Conservation (phyloP, 1,139 yeast genomes). For the Yamadazyma dushanensis region DNA sequence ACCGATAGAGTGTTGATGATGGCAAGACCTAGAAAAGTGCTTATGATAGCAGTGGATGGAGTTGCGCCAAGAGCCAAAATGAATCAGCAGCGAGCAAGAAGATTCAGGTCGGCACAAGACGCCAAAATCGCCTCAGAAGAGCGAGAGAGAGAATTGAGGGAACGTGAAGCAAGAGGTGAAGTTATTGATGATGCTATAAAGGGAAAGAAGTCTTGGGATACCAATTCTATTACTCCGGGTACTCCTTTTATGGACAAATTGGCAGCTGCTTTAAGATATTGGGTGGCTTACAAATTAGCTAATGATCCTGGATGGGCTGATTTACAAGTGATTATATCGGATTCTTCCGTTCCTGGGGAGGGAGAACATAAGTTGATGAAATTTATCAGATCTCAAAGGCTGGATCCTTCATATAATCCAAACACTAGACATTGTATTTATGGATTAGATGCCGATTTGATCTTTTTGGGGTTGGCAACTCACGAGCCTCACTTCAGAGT, state of each 20-base stretch:
- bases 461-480: slow-evolving; percentile 92
- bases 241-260: slow-evolving; percentile 96
- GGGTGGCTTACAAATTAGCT: slow-evolving; percentile 86
- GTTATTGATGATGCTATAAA: slow-evolving; percentile 63
- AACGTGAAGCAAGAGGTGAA: slow-evolving; percentile 62
- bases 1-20: slow-evolving; percentile 86
- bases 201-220: slow-evolving; percentile 66
- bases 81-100: slow-evolving; percentile 96
- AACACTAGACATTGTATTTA: slow-evolving; percentile 94
- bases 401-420: slow-evolving; percentile 73
- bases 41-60: slow-evolving; percentile 96
- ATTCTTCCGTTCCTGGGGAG: slow-evolving; percentile 99
- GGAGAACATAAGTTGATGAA: slow-evolving; percentile 99
- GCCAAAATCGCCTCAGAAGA: slow-evolving; percentile 68
- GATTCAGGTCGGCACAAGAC: slow-evolving; percentile 93
- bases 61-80: slow-evolving; percentile 99
- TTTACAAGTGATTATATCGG: slow-evolving; percentile 80
- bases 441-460: slow-evolving; percentile 97
- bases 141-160: slow-evolving; percentile 50
- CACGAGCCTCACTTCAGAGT: slow-evolving; percentile 97
- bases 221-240: slow-evolving; percentile 97
- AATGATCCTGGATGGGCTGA: slow-evolving; percentile 92
- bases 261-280: slow-evolving; percentile 81
- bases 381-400: slow-evolving; percentile 79
- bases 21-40: slow-evolving; percentile 92